Percentiles rank a stretch among this genome's conserved stretches.
Evolutionary conservation across 129 eudicot genomes (phyloP).

Genomic region (Sambucus nigra): DNA sequence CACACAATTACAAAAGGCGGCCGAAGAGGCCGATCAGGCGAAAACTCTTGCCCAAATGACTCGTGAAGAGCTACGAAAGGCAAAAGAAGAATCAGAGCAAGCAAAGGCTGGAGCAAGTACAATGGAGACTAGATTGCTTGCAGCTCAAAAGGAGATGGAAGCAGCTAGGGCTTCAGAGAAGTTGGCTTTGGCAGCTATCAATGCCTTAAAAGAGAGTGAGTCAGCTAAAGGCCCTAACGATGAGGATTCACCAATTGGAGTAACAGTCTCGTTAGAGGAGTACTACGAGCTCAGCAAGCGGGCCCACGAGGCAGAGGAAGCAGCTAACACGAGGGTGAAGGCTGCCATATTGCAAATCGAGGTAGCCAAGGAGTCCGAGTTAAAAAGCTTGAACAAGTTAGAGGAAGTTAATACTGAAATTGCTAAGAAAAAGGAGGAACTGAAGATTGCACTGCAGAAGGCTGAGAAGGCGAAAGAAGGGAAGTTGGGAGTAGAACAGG

Average conservation of each 20-base stretch:
- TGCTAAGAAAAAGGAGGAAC: slow-evolving; percentile 37
- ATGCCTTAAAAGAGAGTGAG: slow-evolving; percentile 60
- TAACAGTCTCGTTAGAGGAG: slow-evolving; percentile 72
- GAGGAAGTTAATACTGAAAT: slow-evolving; percentile 56
- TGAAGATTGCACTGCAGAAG: slow-evolving; percentile 45
- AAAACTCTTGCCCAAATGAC: slow-evolving; percentile 41
- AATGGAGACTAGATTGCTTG: slow-evolving; percentile 54
- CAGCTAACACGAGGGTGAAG: slow-evolving; percentile 55
- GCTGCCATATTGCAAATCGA: slow-evolving; percentile 64
- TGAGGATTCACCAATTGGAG: slow-evolving; percentile 39
- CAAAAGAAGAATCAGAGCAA: slow-evolving; percentile 61
- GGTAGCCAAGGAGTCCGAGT: slow-evolving; percentile 62
- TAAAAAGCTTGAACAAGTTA: slow-evolving; percentile 41
- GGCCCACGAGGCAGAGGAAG: slow-evolving; percentile 90
- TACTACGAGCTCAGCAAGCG: slow-evolving; percentile 72
- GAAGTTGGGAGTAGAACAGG: slow-evolving; percentile 67
- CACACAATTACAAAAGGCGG: slow-evolving; percentile 61
- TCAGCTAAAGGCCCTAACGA: slow-evolving; percentile 31
- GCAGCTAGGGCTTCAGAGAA: slow-evolving; percentile 87
- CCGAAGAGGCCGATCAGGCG: slow-evolving; percentile 68
- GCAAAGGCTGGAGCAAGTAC: slow-evolving; percentile 70
- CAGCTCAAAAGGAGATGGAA: slow-evolving; percentile 85
- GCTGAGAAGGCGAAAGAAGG: slow-evolving; percentile 83
- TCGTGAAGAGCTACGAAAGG: slow-evolving; percentile 59
- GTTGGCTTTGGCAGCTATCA: slow-evolving; percentile 69